Conservation (phyloP, 805 yeast species). For the Phaffomyces thermotolerans region DNA sequence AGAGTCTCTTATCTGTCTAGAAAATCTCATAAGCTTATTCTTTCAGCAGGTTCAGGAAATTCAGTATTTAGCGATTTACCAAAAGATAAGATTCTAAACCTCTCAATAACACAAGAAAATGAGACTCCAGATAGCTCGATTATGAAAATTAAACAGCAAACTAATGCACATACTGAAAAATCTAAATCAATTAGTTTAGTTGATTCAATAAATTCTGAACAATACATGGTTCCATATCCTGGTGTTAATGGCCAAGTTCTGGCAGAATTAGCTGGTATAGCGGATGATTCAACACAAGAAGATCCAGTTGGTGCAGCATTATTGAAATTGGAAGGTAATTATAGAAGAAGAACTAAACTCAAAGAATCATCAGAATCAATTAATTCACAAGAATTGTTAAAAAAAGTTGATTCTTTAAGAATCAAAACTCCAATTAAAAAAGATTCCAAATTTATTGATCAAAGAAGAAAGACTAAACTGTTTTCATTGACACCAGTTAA, state of each 20-base stretch:
- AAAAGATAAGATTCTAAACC: constrained; percentile 11
- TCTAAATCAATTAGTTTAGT: constrained; percentile 5
- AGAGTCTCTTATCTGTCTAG: constrained; percentile 19
- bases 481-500: constrained; percentile 29
- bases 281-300: constrained; percentile 62
- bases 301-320: constrained; percentile 75
- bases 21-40: constrained; percentile 16
- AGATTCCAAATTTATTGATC: constrained; percentile 28
- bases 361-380: constrained; percentile 8
- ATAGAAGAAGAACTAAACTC: constrained; percentile 12
- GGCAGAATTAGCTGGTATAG: constrained; percentile 74
- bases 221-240: constrained; percentile 28
- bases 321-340: constrained; percentile 70
- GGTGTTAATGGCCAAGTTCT: constrained; percentile 52
- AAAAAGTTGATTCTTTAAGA: constrained; percentile 15
- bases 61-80: constrained; percentile 17
- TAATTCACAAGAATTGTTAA: constrained; percentile 16
- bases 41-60: constrained; percentile 8
- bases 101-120: constrained; percentile 7
- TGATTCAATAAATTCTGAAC: constrained; percentile 14
- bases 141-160: too few relatives aligned
- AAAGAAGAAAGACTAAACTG: constrained; percentile 31
- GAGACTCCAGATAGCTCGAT: background rate
- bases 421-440: constrained; percentile 15
- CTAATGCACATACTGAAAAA: too few relatives aligned